Conservation (phyloP, 768 basidiomycete species). For the Tulasnella sp. region DNA sequence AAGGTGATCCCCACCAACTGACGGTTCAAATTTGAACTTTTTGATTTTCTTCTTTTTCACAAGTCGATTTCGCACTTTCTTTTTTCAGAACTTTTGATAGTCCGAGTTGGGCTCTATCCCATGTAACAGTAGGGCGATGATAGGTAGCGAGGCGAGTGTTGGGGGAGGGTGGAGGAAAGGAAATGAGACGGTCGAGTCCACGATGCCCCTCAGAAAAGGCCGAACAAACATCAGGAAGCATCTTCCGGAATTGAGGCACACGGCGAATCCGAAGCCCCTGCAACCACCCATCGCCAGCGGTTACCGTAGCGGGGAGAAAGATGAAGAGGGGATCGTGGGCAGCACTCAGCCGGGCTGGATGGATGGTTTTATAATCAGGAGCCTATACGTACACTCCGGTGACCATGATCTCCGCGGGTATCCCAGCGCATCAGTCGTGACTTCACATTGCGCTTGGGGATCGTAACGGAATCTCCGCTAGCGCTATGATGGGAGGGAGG, state of each 20-base stretch:
- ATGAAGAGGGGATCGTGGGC: background rate
- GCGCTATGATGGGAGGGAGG: background rate
- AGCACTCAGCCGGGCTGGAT: too few relatives aligned
- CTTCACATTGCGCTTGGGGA: background rate
- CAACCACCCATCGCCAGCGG: constrained; percentile 5
- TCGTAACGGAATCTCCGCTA: background rate
- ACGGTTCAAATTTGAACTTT: constrained; percentile 15
- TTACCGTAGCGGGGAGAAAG: background rate
- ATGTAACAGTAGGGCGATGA: constrained; percentile 7
- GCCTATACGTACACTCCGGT: too few relatives aligned
- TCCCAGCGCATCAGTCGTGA: background rate
- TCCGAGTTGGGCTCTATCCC: constrained; percentile 4
- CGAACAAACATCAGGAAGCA: constrained; percentile 12
- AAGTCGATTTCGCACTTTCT: constrained; percentile 7
- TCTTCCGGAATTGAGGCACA: constrained; percentile 4
- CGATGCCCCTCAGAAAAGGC: background rate
- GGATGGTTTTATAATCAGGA: too few relatives aligned
- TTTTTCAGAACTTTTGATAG: constrained; percentile 15
- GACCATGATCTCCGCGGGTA: background rate
- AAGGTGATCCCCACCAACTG: background rate
- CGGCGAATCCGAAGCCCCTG: constrained; percentile 3
- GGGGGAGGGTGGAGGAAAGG: background rate
- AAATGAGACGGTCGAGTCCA: constrained; percentile 6
- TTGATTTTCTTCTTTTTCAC: constrained; percentile 6
- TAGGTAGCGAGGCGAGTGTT: background rate